A percentile compares a stretch with the other conserved stretches of the same genome.
phyloP scores from a whole-genome alignment of 2,329 filamentous ascomycete genomes.

The Pezicula carpinea region DNA sequence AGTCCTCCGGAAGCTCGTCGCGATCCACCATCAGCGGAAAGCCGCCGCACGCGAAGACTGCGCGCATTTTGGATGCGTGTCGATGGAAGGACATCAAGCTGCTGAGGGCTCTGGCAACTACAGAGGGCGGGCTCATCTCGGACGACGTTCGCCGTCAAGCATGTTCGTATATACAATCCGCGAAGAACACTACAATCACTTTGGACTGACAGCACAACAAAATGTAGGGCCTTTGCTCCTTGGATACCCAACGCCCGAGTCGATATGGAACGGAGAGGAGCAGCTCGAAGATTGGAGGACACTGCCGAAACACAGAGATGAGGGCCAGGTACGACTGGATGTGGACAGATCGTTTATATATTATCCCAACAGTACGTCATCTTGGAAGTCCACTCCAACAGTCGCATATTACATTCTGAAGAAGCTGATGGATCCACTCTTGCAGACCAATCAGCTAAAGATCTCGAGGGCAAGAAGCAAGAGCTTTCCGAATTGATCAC shows the following conservation, averaged over 20 bases:
- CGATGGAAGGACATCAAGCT: conserved; percentile 48
- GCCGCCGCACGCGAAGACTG: conserved; percentile 30
- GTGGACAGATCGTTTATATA: conserved; percentile 97
- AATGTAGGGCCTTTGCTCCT: conserved; percentile 59
- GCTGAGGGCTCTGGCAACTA: conserved; percentile 55
- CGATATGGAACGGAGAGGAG: conserved; percentile 18
- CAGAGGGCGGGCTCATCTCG: conserved; percentile 61
- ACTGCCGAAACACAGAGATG: conserved; percentile 74
- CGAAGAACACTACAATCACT: conserved; percentile 1
- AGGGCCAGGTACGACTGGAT: conserved; percentile 86
- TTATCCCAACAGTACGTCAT: conserved; percentile 71
- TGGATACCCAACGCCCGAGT: conserved; percentile 29
- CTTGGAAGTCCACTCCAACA: conserved; percentile 5
- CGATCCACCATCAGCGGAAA: conserved; percentile 4
- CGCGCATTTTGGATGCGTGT: conserved; percentile 56
- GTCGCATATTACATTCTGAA: conserved; percentile 15
- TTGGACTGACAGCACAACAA: conserved; percentile 16
- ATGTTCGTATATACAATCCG: conserved; percentile 59
- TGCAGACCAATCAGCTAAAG: conserved; percentile 63
- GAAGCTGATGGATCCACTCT: conserved; percentile 17
- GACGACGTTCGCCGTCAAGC: conserved; percentile 67
- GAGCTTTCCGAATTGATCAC: conserved; percentile 79
- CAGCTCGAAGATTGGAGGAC: conserved; percentile 32
- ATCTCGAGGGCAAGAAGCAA: conserved; percentile 65
- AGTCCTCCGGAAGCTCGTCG: conserved; percentile 7